phyloP scores from a whole-genome alignment of 805 yeast genomes.

The Kodamaea jinghongensis region DNA sequence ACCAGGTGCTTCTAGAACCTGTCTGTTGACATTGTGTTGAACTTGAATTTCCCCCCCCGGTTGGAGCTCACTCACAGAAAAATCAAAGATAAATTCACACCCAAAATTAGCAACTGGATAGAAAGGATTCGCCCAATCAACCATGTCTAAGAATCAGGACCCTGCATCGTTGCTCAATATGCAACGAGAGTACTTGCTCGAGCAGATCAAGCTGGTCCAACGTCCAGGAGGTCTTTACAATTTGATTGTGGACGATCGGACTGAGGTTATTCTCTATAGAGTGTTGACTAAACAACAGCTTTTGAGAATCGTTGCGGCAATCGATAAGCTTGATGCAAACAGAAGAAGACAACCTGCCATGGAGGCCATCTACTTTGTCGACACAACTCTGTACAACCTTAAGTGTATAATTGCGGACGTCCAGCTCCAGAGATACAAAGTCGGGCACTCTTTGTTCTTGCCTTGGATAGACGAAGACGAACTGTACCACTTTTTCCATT shows the following conservation, averaged over 20 bases:
- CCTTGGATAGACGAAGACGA: conserved; percentile 38
- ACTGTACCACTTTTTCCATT: conserved; percentile 18
- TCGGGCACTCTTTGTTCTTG: conserved; percentile 69
- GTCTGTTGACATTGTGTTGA: too few species aligned
- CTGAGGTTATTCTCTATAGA: conserved; percentile 46
- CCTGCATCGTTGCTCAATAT: conserved; percentile 26
- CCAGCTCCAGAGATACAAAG: conserved; percentile 67
- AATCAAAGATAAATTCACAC: too few species aligned
- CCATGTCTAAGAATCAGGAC: conserved; percentile 22
- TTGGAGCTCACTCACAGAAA: too few species aligned
- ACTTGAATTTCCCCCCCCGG: too few species aligned
- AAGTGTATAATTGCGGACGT: conserved; percentile 79
- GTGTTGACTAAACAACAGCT: conserved; percentile 50
- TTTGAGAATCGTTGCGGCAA: conserved; percentile 55
- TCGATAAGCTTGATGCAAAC: conserved; percentile 60
- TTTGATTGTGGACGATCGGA: conserved; percentile 55
- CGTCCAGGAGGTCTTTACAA: conserved; percentile 29
- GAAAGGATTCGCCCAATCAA: not conserved
- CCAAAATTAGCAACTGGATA: too few species aligned
- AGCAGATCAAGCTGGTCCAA: conserved; percentile 30
- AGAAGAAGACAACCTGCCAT: conserved; percentile 62
- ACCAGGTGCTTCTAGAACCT: too few species aligned
- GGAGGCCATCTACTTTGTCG: conserved; percentile 78
- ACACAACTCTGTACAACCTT: conserved; percentile 63
- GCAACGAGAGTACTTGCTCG: conserved; percentile 29